Conservation (phyloP, 345 rosid species). For the Noccaea caerulescens region DNA sequence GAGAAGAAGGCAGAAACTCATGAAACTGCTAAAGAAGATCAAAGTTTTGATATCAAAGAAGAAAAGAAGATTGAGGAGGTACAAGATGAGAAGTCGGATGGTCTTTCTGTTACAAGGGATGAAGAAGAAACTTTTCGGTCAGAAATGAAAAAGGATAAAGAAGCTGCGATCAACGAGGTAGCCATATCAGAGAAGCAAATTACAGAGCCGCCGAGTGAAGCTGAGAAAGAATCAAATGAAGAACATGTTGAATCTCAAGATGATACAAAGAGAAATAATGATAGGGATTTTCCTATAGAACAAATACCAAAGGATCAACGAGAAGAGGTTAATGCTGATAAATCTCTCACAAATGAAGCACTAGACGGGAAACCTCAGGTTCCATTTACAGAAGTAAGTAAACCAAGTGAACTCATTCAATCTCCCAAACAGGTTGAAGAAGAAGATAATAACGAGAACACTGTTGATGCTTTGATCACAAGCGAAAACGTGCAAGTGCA, state of each 20-base stretch:
- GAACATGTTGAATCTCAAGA: slow-evolving; percentile 13
- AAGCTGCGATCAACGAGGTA: slow-evolving; percentile 17
- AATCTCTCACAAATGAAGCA: slow-evolving; percentile 30
- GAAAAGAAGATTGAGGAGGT: slow-evolving; percentile 35
- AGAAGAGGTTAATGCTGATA: slow-evolving; percentile 23
- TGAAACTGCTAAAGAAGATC: slow-evolving; percentile 26
- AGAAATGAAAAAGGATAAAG: slow-evolving; percentile 18
- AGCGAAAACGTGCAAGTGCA: background rate
- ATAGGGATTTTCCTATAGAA: slow-evolving; percentile 1
- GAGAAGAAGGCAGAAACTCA: slow-evolving; percentile 37
- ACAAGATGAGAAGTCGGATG: slow-evolving; percentile 35
- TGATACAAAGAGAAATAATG: slow-evolving; percentile 5
- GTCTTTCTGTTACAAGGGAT: slow-evolving; percentile 3
- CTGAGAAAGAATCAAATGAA: slow-evolving; percentile 21
- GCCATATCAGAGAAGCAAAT: slow-evolving; percentile 19
- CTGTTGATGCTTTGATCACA: background rate
- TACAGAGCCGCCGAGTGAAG: background rate
- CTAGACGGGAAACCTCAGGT: slow-evolving; percentile 31
- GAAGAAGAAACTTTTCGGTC: background rate
- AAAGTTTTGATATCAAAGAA: slow-evolving; percentile 26
- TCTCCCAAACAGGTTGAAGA: slow-evolving; percentile 33
- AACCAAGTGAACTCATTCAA: slow-evolving; percentile 31
- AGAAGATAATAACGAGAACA: slow-evolving; percentile 36
- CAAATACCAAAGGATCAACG: slow-evolving; percentile 5
- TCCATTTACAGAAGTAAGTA: slow-evolving; percentile 22